A percentile compares a stretch with the other conserved stretches of the same genome.
Conservation (phyloP, 2,329 filamentous ascomycete genomes). For the Pseudocercospora crystallina region DNA sequence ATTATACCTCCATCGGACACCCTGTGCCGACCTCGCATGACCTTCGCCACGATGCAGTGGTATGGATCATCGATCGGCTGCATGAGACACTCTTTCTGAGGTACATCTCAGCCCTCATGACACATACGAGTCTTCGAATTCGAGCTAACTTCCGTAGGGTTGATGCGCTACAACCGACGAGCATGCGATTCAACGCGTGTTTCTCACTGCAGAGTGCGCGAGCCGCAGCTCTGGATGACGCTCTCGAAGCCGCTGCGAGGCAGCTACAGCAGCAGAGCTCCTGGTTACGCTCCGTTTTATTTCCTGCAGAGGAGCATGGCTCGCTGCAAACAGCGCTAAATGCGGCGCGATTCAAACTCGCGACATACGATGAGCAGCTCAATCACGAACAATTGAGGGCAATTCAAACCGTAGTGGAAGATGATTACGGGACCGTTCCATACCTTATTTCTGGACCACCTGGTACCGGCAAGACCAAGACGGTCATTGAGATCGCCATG, state of each 20-base stretch:
- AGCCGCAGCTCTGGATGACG: slow-evolving; percentile 13
- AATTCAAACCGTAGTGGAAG: slow-evolving; percentile 42
- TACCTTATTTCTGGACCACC: slow-evolving; percentile 52
- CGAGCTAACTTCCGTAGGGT: slow-evolving; percentile 3
- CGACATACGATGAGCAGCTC: slow-evolving; percentile 41
- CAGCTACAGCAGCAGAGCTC: slow-evolving; percentile 2
- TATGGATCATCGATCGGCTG: slow-evolving; percentile 27
- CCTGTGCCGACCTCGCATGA: slow-evolving; percentile 7
- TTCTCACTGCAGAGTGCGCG: slow-evolving; percentile 24
- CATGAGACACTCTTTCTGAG: slow-evolving; percentile 20
- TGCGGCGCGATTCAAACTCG: slow-evolving; percentile 34
- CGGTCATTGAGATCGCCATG: slow-evolving; percentile 47
- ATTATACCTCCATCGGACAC: not conserved
- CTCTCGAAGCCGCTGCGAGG: slow-evolving; percentile 10
- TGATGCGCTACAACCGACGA: slow-evolving; percentile 14
- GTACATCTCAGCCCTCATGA: no score
- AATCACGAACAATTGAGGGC: slow-evolving; percentile 52
- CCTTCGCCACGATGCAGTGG: slow-evolving; percentile 21
- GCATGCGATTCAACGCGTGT: slow-evolving; percentile 23
- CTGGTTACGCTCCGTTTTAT: slow-evolving; percentile 45
- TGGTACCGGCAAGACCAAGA: slow-evolving; percentile 56
- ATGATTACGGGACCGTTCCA: slow-evolving; percentile 46
- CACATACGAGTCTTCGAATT: no score
- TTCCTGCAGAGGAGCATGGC: slow-evolving; percentile 42
- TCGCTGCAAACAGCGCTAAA: slow-evolving; percentile 41